A percentile compares a stretch with the other conserved stretches of the same genome.
Evolutionary conservation across 2,329 filamentous ascomycete species (phyloP).

Genomic region (Trichoderma arundinaceum): DNA sequence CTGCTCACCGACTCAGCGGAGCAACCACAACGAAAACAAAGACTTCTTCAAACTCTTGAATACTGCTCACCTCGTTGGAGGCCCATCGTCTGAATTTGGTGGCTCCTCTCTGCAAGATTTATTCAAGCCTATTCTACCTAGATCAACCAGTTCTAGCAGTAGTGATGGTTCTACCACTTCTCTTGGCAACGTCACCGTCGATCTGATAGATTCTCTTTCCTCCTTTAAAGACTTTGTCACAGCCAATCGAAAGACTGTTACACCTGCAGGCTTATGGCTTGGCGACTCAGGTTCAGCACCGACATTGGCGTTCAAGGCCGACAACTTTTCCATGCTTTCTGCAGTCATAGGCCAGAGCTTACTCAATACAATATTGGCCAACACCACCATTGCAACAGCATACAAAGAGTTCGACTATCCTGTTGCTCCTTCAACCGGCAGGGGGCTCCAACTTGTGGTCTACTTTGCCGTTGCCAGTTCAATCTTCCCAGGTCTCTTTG

Average conservation of each 20-base stretch:
- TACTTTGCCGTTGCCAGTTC: conserved; percentile 78
- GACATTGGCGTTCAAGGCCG: conserved; percentile 71
- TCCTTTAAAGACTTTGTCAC: conserved; percentile 71
- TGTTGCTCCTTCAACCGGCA: conserved; percentile 67
- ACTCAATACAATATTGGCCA: conserved; percentile 65
- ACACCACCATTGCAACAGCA: conserved; percentile 68
- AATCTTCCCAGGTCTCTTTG: conserved; percentile 82
- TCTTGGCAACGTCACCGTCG: conserved; percentile 32
- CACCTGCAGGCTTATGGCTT: conserved; percentile 78
- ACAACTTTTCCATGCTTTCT: conserved; percentile 55
- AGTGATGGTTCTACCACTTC: conserved; percentile 10
- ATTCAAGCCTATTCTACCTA: conserved; percentile 32
- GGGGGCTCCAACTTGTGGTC: conserved; percentile 74
- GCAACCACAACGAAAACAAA: conserved; percentile 29
- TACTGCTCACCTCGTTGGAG: conserved; percentile 35
- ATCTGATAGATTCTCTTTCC: conserved; percentile 55
- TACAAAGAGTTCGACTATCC: conserved; percentile 76
- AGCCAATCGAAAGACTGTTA: conserved; percentile 67
- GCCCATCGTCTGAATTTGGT: conserved; percentile 36
- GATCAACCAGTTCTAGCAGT: conserved; percentile 27
- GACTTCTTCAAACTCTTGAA: conserved; percentile 36
- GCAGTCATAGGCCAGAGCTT: conserved; percentile 66
- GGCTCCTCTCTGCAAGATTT: conserved; percentile 28
- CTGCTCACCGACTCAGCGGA: conserved; percentile 48
- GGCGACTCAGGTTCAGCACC: conserved; percentile 62